These are phyloP conservation scores for Wickerhamiella occidentalis DNA, from an alignment of 805 yeast species.

Conservation along the genomic window DNA sequence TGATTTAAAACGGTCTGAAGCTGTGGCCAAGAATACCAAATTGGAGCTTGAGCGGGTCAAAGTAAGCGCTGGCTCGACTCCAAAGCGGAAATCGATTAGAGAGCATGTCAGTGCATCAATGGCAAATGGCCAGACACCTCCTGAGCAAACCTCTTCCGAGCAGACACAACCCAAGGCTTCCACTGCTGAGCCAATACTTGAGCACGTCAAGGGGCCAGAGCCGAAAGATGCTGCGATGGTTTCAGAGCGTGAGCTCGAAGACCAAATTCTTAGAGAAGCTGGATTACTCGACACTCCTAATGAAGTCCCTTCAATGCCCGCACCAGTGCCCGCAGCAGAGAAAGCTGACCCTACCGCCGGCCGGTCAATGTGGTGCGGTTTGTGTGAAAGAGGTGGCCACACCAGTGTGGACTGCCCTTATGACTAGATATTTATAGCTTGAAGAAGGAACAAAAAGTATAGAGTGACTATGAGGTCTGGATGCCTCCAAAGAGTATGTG, in stretches of 20 bases:
- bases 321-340: not conserved
- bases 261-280: slow-evolving; percentile 9
- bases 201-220: too few relatives aligned
- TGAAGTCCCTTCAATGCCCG: not conserved
- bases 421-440: slow-evolving; percentile 33
- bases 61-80: not conserved
- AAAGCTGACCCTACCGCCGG: slow-evolving; percentile 57
- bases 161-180: too few relatives aligned
- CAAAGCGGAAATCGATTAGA: not conserved
- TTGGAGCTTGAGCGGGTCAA: not conserved
- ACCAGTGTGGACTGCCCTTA: slow-evolving; percentile 79
- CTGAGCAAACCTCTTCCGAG: too few relatives aligned
- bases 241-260: slow-evolving; percentile 8
- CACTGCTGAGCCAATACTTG: not conserved
- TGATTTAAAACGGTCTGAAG: not conserved
- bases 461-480: too few relatives aligned
- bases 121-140: not conserved
- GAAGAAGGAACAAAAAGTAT: slow-evolving; percentile 22
- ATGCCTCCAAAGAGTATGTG: too few relatives aligned
- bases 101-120: not conserved
- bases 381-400: slow-evolving; percentile 87
- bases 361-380: slow-evolving; percentile 74
- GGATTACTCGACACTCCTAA: slow-evolving; percentile 4
- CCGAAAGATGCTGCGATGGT: too few relatives aligned
- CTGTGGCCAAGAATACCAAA: not conserved